A percentile compares a stretch with the other conserved stretches of the same genome.
Conservation (phyloP, 176 grass and related monocot species). For the Miscanthus lutarioriparius region DNA sequence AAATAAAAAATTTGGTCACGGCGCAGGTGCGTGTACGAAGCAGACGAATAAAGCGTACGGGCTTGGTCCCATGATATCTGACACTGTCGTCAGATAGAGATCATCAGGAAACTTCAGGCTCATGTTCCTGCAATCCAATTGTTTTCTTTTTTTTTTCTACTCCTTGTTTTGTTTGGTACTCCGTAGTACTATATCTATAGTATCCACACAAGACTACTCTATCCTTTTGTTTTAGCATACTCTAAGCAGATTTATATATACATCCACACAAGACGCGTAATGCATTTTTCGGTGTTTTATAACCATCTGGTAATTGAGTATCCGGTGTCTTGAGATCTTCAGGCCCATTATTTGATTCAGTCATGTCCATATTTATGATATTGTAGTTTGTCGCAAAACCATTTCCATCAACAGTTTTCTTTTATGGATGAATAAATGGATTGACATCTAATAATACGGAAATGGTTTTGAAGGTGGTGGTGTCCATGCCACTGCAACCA, state of each 20-base stretch:
- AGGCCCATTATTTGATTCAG: background rate
- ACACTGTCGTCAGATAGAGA: background rate
- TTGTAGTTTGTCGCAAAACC: background rate
- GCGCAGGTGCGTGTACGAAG: slow-evolving; percentile 1
- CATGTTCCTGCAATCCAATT: background rate
- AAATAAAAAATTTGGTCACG: no score
- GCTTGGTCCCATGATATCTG: background rate
- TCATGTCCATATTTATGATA: background rate
- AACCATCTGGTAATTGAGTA: background rate
- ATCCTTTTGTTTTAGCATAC: background rate
- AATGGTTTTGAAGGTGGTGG: no score
- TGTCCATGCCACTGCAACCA: no score
- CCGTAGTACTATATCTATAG: background rate
- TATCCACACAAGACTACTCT: background rate
- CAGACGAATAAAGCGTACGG: background rate
- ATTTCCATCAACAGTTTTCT: background rate
- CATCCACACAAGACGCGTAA: background rate
- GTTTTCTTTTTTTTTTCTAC: background rate
- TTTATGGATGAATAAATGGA: background rate
- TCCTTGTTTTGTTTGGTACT: background rate
- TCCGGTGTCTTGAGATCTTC: background rate
- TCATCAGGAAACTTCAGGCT: slow-evolving; percentile 4
- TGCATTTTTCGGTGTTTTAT: background rate
- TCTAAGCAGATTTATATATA: no score
- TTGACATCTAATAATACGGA: background rate